Evolutionary conservation across 108 stramenopile genomes (phyloP), one percentile per base, ranked within the genome.

Genomic region (Cylindrotheca closterium): DNA sequence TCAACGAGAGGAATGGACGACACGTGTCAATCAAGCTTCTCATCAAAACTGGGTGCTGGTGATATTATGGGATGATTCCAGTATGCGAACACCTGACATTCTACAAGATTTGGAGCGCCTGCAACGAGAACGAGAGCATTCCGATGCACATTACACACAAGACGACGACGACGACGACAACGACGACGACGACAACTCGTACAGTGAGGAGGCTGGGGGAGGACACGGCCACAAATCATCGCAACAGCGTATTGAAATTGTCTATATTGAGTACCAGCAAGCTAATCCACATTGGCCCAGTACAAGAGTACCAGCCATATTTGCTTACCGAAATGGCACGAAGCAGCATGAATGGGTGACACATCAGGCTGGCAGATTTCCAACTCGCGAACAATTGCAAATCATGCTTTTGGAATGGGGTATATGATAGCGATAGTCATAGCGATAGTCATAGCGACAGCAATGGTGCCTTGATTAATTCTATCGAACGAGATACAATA

Each of bases 281-380:
- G 96, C 96, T 24, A 89, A 96, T 47, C 57, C 58, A 4, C 81
- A 96, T 48, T 97, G 96, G 96, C 96, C 96, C 3, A 3, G 28
- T 26, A 30, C 50, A 32, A 18, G 83, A 78, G 25, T 97, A 17
- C 97, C 96, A 0, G 84, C 93, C 3, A 26, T 97, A 0, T 98
- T 97, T 84, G 73, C 92, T 49, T 98, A 98, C 74, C 79, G 77
- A 12, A 63, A 86, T 53, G 97, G 97, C 19, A 83, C 59, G 29
- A 68, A 95, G 66, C 82, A 89, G 56, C 79, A 82, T 69, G 93
- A 97, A 67, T 67, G 54, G 54, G 37, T 67, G n/a, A 52, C 66
- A 24, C 26, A 21, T 17, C 7, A 24, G 4, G 22, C 32, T 25
- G 66, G 66, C 18, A 42, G 56, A 49, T 67, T 56, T 27, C 66